Evolutionary conservation across 306 rosid genomes (phyloP), one percentile per base, ranked within the genome.

Genomic region (Potentilla sterilis): DNA sequence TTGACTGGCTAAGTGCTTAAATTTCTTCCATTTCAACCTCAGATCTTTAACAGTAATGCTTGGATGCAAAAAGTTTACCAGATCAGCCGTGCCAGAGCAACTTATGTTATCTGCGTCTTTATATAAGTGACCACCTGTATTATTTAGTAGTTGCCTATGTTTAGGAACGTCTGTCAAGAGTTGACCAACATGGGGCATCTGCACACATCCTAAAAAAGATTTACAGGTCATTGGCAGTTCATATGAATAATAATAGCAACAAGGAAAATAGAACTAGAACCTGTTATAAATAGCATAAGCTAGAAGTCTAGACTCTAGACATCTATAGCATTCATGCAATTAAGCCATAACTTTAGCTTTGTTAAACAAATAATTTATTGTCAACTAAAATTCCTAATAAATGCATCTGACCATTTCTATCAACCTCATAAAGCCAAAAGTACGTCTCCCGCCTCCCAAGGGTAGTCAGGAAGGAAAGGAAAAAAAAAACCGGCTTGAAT

Each of bases 21-120:
- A 83, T 85, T 89, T 96, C 89, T 81, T 92, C 99, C 99, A 96
- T 79, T 82, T 78, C 86, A 96, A 85, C 89, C 88, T 92, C 84
- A 96, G 82, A 75, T 72, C 64, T 87, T 87, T 90, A 69, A 63
- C 75, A 70, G 73, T 78, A 71, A 49, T 80, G 75, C 86, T 82
- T 73, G 88, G 81, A 84, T 80, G 82, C 73, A 85, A 77, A 86
- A 59, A 76, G 81, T 84, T 82, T 49, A 73, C 81, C 77, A 47
- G 54, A 81, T 72, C 70, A 40, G 77, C 73, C 75, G 65, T 71
- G 69, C 83, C 85, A 46, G 77, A 81, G 68, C 32, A 54, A 72
- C 70, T 85, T 70, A 59, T 64, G 61, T 77, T 77, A 66, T 70
- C 75, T 69, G 69, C 85, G 77, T 80, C 64, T 62, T 62, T 75